These are phyloP conservation scores for Ustilago vetiveriae DNA, from an alignment of 1,284 basidiomycete species.

Conservation along the genomic window DNA sequence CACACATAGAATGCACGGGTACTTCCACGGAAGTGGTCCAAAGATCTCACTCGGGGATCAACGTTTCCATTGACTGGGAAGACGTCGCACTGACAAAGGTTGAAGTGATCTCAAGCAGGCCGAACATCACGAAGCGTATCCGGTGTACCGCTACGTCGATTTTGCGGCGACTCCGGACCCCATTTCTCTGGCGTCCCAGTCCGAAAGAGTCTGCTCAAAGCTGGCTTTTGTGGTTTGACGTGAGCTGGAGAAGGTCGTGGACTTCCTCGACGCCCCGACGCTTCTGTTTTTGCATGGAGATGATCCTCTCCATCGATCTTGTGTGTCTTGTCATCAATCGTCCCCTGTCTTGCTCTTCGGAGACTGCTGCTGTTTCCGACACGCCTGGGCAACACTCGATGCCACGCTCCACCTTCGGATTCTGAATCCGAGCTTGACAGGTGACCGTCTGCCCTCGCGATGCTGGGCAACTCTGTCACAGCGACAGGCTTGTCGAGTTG, in stretches of 20 bases:
- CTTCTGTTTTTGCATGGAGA: slow-evolving; percentile 1
- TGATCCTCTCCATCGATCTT: slow-evolving; percentile 7
- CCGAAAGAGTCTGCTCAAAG: slow-evolving; percentile 19
- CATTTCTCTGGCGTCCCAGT: slow-evolving; percentile 9
- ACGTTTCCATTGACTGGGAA: neutral
- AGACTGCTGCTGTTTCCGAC: slow-evolving; percentile 27
- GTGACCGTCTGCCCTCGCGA: slow-evolving; percentile 21
- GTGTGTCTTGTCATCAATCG: slow-evolving; percentile 18
- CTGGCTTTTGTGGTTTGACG: slow-evolving; percentile 21
- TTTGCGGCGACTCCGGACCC: slow-evolving; percentile 4
- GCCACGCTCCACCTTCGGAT: slow-evolving; percentile 48
- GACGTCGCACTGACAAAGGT: neutral
- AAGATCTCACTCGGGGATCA: neutral
- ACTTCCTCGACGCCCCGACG: slow-evolving; percentile 22
- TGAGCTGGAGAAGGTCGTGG: slow-evolving; percentile 27
- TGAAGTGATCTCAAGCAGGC: neutral
- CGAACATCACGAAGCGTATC: slow-evolving; percentile 33
- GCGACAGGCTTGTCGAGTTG: slow-evolving; percentile 2
- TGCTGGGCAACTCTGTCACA: slow-evolving; percentile 4
- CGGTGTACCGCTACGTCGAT: slow-evolving; percentile 33
- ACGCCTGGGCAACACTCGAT: slow-evolving; percentile 41
- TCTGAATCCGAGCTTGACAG: slow-evolving; percentile 43
- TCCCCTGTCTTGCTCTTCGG: slow-evolving; percentile 22
- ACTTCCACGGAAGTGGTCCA: neutral
- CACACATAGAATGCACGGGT: slow-evolving; percentile 4